Evolutionary conservation across 225 moss, liverwort and hornwort species (phyloP).

Genomic region (Marchantia polymorpha): DNA sequence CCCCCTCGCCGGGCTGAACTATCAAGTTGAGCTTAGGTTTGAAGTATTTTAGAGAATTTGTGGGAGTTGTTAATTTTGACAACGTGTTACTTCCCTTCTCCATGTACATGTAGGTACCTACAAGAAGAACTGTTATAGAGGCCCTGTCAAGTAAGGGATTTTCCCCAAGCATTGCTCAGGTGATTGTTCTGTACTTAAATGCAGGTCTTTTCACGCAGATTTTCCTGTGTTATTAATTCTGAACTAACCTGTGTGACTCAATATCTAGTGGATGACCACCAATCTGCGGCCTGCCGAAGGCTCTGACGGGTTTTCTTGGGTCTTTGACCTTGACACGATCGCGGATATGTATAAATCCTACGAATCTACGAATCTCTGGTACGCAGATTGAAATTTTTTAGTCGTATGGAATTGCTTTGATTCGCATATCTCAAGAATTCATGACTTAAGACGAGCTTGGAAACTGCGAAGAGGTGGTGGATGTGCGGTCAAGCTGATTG

Average conservation of each 20-base stretch:
- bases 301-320: conserved; percentile 62
- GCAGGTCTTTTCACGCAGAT: neutral
- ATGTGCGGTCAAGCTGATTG: conserved; percentile 2
- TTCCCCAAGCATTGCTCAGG: conserved; percentile 80
- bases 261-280: conserved; percentile 94
- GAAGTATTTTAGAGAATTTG: too few species aligned
- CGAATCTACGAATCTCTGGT: conserved; percentile 88
- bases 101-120: conserved; percentile 33
- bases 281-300: conserved; percentile 53
- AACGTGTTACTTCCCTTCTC: neutral
- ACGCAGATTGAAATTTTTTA: conserved; percentile 1
- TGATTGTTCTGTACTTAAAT: neutral
- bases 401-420: neutral
- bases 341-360: conserved; percentile 90
- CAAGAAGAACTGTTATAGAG: conserved; percentile 73
- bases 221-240: too few species aligned
- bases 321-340: conserved; percentile 78
- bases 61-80: too few species aligned
- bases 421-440: neutral
- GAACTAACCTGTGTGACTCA: neutral
- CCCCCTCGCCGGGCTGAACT: neutral
- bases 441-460: neutral
- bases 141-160: conserved; percentile 71
- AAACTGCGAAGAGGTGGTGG: neutral
- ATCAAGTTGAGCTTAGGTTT: neutral